Percentiles rank a stretch among this genome's conserved stretches.
Evolutionary conservation across 306 rosid genomes (phyloP).

Genomic region (Gastrolobium bilobum): DNA sequence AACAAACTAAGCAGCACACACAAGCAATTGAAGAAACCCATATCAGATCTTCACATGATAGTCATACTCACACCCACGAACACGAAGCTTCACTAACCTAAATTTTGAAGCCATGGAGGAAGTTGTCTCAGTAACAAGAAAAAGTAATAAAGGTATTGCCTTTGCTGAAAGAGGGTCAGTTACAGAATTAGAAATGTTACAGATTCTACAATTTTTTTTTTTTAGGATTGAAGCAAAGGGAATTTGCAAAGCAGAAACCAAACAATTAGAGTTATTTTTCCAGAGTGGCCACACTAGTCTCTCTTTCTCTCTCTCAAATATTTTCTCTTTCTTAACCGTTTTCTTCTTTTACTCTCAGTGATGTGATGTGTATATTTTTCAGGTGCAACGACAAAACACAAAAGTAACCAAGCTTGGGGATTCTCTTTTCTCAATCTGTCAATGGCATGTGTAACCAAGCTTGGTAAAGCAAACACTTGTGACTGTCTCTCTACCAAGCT

Average conservation of each 20-base stretch:
- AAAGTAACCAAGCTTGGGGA: conserved; percentile 51
- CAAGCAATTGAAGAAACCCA: conserved; percentile 41
- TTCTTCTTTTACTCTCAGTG: conserved; percentile 1
- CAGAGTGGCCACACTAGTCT: conserved; percentile 50
- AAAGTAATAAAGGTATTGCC: conserved; percentile 30
- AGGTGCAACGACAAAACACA: conserved; percentile 52
- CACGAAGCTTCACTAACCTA: conserved; percentile 58
- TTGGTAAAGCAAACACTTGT: neutral
- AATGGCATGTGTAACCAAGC: conserved; percentile 24
- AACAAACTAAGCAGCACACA: neutral
- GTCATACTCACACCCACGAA: neutral
- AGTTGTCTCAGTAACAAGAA: conserved; percentile 32
- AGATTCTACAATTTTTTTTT: neutral
- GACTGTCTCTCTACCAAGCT: conserved; percentile 11
- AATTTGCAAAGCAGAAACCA: conserved; percentile 56
- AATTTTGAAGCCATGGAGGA: conserved; percentile 81
- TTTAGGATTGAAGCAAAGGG: conserved; percentile 41
- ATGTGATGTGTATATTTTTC: neutral
- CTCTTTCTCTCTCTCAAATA: conserved; percentile 8
- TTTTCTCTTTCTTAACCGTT: too few relatives aligned
- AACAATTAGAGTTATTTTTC: conserved; percentile 68
- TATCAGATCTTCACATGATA: conserved; percentile 61
- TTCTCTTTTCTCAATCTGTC: conserved; percentile 31
- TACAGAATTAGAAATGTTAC: conserved; percentile 28
- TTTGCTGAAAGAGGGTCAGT: conserved; percentile 15